A percentile compares a stretch with the other conserved stretches of the same genome.
Evolutionary conservation across 2,329 filamentous ascomycete species (phyloP).

Genomic region (Ophiostoma quercus): DNA sequence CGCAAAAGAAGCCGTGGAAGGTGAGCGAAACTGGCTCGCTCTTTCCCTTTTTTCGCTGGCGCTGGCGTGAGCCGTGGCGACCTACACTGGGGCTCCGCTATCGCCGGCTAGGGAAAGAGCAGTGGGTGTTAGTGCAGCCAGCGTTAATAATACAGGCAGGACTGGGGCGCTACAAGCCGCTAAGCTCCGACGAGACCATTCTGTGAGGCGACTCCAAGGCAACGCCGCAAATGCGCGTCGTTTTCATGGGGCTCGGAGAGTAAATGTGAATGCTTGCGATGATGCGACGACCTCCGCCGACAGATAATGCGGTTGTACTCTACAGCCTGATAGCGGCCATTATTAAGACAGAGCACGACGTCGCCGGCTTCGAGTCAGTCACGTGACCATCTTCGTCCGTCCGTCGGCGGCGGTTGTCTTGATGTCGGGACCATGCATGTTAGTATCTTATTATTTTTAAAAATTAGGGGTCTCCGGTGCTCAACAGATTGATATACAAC

Average conservation of each 20-base stretch:
- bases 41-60: conserved; percentile 19
- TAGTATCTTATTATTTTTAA: no score
- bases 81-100: conserved; percentile 23
- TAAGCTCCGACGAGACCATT: conserved; percentile 17
- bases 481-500: background rate
- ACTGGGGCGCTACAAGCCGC: conserved; percentile 17
- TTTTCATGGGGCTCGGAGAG: background rate
- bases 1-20: conserved; percentile 22
- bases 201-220: conserved; percentile 6
- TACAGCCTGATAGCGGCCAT: background rate
- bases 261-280: background rate
- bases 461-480: background rate
- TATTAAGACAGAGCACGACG: background rate
- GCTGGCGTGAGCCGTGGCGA: conserved; percentile 20
- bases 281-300: background rate
- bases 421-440: background rate
- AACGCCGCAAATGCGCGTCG: conserved; percentile 1
- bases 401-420: background rate
- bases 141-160: conserved; percentile 27
- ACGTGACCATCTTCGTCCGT: background rate
- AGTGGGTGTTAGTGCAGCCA: background rate
- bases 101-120: conserved; percentile 20
- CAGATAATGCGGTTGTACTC: background rate
- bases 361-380: background rate
- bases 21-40: conserved; percentile 22